Conservation (phyloP, 2,329 filamentous ascomycete species). For the Sporothrix curviconia region DNA sequence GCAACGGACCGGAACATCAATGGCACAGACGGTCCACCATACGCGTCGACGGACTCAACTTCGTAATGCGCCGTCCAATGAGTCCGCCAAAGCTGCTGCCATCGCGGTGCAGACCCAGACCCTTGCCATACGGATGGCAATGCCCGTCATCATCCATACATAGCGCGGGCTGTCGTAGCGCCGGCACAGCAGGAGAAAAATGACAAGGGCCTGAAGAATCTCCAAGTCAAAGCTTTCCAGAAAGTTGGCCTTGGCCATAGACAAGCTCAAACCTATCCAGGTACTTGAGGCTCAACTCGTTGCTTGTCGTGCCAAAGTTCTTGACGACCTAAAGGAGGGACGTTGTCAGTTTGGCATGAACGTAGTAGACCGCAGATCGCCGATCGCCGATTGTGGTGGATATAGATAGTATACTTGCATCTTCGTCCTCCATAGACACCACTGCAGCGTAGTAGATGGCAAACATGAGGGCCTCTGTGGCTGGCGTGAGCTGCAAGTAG, state of each 20-base stretch:
- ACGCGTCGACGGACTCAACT: constrained; percentile 52
- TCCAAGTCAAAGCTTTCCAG: constrained; percentile 50
- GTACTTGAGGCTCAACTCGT: constrained; percentile 40
- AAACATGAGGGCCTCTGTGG: constrained; percentile 49
- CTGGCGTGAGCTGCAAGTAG: constrained; percentile 29
- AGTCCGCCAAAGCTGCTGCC: constrained; percentile 36
- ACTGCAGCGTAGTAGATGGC: constrained; percentile 51
- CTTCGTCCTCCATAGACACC: constrained; percentile 51
- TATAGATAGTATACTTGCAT: constrained; percentile 35
- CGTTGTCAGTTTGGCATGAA: too few relatives aligned
- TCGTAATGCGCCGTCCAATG: constrained; percentile 52
- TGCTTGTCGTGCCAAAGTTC: constrained; percentile 39
- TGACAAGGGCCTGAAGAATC: constrained; percentile 51
- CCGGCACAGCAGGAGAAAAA: constrained; percentile 48
- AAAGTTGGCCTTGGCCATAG: constrained; percentile 52
- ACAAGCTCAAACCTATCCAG: constrained; percentile 50
- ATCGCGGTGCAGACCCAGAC: constrained; percentile 55
- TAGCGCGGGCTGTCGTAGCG: constrained; percentile 45
- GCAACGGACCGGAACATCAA: constrained; percentile 52
- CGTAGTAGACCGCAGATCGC: too few relatives aligned
- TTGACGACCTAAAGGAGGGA: constrained; percentile 24
- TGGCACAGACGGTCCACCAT: constrained; percentile 54
- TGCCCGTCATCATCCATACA: constrained; percentile 53
- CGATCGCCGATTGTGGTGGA: too few relatives aligned
- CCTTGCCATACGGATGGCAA: constrained; percentile 52